Conservation (phyloP, 2,329 filamentous ascomycete species). For the Westerdykella aurantiaca region DNA sequence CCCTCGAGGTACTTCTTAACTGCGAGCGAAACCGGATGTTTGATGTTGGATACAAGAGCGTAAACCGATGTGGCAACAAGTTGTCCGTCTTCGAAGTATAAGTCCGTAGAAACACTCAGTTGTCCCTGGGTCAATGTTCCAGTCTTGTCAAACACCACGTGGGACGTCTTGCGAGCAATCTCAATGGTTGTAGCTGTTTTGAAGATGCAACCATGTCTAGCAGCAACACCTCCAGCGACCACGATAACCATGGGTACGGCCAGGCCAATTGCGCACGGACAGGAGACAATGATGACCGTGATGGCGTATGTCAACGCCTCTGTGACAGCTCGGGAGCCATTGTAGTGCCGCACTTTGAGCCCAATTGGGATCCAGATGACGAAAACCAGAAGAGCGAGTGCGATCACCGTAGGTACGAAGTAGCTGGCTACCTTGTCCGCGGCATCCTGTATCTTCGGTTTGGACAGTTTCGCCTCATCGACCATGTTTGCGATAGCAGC, state of each 20-base stretch:
- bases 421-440: conserved; percentile 63
- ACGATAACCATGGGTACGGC: conserved; percentile 78
- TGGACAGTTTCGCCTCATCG: conserved; percentile 62
- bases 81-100: conserved; percentile 10
- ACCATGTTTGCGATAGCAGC: conserved; percentile 64
- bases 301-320: conserved; percentile 67
- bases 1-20: conserved; percentile 34
- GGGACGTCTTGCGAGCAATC: conserved; percentile 52
- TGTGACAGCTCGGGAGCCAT: conserved; percentile 46
- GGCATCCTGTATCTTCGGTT: conserved; percentile 62
- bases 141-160: conserved; percentile 77
- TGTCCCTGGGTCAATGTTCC: conserved; percentile 64
- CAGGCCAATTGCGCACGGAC: conserved; percentile 70
- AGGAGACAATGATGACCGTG: conserved; percentile 67
- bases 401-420: conserved; percentile 63
- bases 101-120: conserved; percentile 33
- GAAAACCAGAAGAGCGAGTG: conserved; percentile 55
- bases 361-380: conserved; percentile 60
- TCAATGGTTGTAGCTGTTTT: conserved; percentile 61
- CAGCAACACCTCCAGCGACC: conserved; percentile 59
- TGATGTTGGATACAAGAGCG: conserved; percentile 41
- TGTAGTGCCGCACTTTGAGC: conserved; percentile 31
- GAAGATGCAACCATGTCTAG: conserved; percentile 62
- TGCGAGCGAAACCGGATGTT: conserved; percentile 50
- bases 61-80: conserved; percentile 6